These are phyloP conservation scores for Arthrobotrys musiformis DNA, from an alignment of 2,329 filamentous ascomycete species.

Conservation along the genomic window DNA sequence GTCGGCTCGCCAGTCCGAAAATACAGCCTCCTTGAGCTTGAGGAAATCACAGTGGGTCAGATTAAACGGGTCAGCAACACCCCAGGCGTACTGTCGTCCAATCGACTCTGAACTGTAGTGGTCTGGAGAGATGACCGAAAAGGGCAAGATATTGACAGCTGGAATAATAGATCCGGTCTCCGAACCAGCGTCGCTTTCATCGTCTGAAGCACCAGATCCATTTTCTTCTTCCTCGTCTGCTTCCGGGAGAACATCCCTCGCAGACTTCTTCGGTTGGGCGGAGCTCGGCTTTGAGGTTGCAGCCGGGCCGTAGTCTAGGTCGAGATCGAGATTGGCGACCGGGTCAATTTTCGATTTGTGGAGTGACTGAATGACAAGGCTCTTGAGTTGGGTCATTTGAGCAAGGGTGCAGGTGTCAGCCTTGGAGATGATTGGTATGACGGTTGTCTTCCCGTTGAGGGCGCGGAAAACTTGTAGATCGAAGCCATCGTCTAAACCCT, in stretches of 20 bases:
- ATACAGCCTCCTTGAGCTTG: slow-evolving; percentile 88
- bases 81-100: slow-evolving; percentile 94
- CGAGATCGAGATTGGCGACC: slow-evolving; percentile 83
- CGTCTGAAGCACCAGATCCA: slow-evolving; percentile 40
- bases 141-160: slow-evolving; percentile 76
- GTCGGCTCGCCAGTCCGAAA: slow-evolving; percentile 91
- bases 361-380: slow-evolving; percentile 86
- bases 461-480: slow-evolving; percentile 89
- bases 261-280: slow-evolving; percentile 57
- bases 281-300: slow-evolving; percentile 66
- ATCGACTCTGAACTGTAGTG: slow-evolving; percentile 79
- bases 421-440: slow-evolving; percentile 95
- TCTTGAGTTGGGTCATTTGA: slow-evolving; percentile 93
- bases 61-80: slow-evolving; percentile 93
- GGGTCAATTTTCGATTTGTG: slow-evolving; percentile 88
- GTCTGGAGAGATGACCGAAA: slow-evolving; percentile 94
- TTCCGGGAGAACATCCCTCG: slow-evolving; percentile 59
- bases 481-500: slow-evolving; percentile 84
- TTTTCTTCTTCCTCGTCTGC: slow-evolving; percentile 62
- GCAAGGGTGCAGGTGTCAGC: slow-evolving; percentile 95
- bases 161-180: slow-evolving; percentile 59
- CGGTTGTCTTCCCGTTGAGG: slow-evolving; percentile 90
- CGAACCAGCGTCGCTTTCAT: slow-evolving; percentile 59
- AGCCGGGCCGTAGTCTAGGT: slow-evolving; percentile 71
- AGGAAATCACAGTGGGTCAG: slow-evolving; percentile 92